Base-by-base conservation (phyloP, 768 basidiomycete genomes). In the Kondoa subrosea region DNA sequence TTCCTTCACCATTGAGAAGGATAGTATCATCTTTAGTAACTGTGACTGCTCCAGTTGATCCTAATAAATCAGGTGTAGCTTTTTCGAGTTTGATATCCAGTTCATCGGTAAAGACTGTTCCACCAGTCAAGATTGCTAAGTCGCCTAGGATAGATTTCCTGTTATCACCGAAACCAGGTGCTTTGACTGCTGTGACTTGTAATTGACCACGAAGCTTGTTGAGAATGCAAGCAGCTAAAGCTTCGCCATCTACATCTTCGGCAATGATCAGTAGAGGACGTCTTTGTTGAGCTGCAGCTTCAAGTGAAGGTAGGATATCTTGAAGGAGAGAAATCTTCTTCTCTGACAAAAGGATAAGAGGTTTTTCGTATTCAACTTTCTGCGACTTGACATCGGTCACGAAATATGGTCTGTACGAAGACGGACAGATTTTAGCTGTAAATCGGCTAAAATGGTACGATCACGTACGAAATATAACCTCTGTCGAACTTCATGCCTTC, bases 401-500 rank as follows among this genome's bases (percentile, higher is more conserved):
- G 78, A 97, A 95, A 84, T 96, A 96, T 0, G 92, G 73, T 65
- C 64, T 34, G 64, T 15, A 31, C 26, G 31, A 40, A 4, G 4
- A 3, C 21, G 12, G 21, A 17, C 33, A 65, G 64, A 16, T 40
- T 27, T 32, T 25, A 8, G 3, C 21, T 31, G 14, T 3, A 65
- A 12, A 34, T 32, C 33, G 34, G 21, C 4, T 32, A 14, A 14
- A 25, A 3, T 21, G 27, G 14, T 50, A 65, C 57, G 34, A 69
- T 40, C 57, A 68, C 66, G 4, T 56, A 90, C 0, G 89, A 91
- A 79, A 96, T 93, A 83, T 84, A 99, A 26, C 93, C 93, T 66
- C 93, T 88, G 84, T 99, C 93, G 80, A 99, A 96, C 75, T 91
- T 86, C 93, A 99, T 99, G 78, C 93, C 93, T 80, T 99, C 93